Evolutionary conservation across 2,329 filamentous ascomycete genomes (phyloP).

Genomic region (Phoma sp.): DNA sequence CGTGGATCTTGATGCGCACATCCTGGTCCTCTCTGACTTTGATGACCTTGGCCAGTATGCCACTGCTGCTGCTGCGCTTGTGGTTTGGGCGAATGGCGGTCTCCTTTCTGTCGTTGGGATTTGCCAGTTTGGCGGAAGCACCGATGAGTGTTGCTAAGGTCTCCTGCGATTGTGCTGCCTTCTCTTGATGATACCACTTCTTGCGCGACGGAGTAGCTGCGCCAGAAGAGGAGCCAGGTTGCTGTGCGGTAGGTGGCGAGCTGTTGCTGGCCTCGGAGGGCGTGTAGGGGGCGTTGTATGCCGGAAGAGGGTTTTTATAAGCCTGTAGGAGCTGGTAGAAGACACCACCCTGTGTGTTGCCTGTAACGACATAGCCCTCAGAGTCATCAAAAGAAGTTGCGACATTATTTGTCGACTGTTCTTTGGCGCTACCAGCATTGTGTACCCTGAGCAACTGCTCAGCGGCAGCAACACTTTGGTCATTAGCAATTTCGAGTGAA

Average conservation of each 20-base stretch:
- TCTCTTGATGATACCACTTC: constrained; percentile 44
- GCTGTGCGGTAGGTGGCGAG: constrained; percentile 18
- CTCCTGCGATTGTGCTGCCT: constrained; percentile 35
- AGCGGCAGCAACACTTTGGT: constrained; percentile 28
- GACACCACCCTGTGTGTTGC: constrained; percentile 39
- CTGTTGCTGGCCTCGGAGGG: constrained; percentile 27
- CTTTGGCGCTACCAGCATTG: constrained; percentile 7
- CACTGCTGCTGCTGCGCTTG: constrained; percentile 33
- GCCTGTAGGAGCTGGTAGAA: constrained; percentile 45
- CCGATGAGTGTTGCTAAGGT: constrained; percentile 41
- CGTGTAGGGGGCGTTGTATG: constrained; percentile 3
- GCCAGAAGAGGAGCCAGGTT: constrained; percentile 30
- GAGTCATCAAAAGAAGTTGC: constrained; percentile 18
- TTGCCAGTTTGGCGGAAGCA: constrained; percentile 38
- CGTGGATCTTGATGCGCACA: constrained; percentile 65
- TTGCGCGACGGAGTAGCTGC: constrained; percentile 33
- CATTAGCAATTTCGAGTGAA: constrained; percentile 14
- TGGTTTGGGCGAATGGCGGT: constrained; percentile 24
- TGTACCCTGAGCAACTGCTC: constrained; percentile 34
- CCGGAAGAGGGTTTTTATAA: constrained; percentile 35
- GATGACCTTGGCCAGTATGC: constrained; percentile 35
- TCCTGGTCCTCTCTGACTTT: constrained; percentile 55
- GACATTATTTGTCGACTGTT: constrained; percentile 9
- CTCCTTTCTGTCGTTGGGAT: constrained; percentile 34
- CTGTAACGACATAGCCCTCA: constrained; percentile 34